Percentiles rank a stretch among this genome's conserved stretches.
phyloP scores from a whole-genome alignment of 73 alveolate species.

The Breviolum minutum region DNA sequence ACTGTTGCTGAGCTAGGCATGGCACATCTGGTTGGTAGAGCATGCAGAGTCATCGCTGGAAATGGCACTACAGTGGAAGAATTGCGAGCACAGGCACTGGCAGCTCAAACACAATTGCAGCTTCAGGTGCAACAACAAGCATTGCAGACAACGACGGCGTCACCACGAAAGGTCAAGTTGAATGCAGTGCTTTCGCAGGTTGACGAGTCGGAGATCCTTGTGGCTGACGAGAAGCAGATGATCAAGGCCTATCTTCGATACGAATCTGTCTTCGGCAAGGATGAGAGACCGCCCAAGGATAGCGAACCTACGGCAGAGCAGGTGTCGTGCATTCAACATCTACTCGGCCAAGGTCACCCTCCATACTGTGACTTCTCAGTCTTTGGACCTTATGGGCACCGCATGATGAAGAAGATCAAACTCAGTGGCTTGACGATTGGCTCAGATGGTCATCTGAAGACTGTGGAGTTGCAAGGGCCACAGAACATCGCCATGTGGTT shows the following conservation, averaged over 20 bases:
- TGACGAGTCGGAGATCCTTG: not conserved
- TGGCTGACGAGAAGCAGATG: not conserved
- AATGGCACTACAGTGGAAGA: not conserved
- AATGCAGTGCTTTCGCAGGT: too few species aligned
- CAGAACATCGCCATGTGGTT: not conserved
- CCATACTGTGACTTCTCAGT: conserved; percentile 15
- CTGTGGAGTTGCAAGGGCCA: not conserved
- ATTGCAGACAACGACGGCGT: not conserved
- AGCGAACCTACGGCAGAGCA: conserved; percentile 15
- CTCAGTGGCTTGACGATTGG: not conserved
- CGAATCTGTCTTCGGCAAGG: not conserved
- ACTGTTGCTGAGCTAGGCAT: too few species aligned
- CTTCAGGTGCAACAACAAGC: not conserved
- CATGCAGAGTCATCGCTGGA: not conserved
- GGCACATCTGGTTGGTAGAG: too few species aligned
- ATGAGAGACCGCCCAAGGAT: not conserved
- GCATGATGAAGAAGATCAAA: not conserved
- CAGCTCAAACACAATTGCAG: too few species aligned
- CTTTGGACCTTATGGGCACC: not conserved
- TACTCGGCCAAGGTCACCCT: not conserved
- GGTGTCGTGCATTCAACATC: not conserved
- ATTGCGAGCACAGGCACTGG: not conserved
- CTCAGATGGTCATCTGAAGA: not conserved
- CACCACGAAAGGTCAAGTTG: not conserved
- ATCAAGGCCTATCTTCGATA: not conserved